Evolutionary conservation across 2,329 filamentous ascomycete genomes (phyloP).

Genomic region (Coniochaeta sp.): DNA sequence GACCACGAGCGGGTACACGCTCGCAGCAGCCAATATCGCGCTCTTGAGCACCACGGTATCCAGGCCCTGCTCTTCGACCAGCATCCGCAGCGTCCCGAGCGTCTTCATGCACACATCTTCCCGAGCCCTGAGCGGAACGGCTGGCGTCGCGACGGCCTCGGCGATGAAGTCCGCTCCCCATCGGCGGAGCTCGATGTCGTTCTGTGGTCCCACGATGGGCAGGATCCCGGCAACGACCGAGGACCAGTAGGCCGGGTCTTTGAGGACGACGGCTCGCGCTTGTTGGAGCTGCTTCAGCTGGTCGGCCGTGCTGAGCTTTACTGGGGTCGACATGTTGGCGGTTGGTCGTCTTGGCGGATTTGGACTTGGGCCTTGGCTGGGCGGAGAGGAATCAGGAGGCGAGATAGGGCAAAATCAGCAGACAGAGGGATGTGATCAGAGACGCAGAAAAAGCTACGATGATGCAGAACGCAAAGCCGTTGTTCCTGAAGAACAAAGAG

Average conservation of each 20-base stretch:
- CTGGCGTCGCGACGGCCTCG: slow-evolving; percentile 92
- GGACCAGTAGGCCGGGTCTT: slow-evolving; percentile 80
- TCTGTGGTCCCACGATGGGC: slow-evolving; percentile 74
- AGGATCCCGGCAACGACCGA: slow-evolving; percentile 88
- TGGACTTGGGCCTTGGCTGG: no score
- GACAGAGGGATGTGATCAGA: neutral
- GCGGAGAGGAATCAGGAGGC: neutral
- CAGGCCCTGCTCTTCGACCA: slow-evolving; percentile 64
- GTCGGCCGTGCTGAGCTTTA: slow-evolving; percentile 54
- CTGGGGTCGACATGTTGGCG: slow-evolving; percentile 39
- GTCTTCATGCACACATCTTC: slow-evolving; percentile 71
- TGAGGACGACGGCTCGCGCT: slow-evolving; percentile 82
- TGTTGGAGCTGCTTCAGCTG: slow-evolving; percentile 84
- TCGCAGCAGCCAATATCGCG: slow-evolving; percentile 81
- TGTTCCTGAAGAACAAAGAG: neutral
- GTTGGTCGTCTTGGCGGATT: neutral
- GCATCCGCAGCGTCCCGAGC: slow-evolving; percentile 65
- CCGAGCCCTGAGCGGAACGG: slow-evolving; percentile 70
- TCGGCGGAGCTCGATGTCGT: slow-evolving; percentile 75
- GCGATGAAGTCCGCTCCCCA: slow-evolving; percentile 96
- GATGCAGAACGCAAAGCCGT: neutral
- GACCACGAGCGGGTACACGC: slow-evolving; percentile 87
- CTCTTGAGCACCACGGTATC: slow-evolving; percentile 78
- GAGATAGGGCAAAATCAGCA: neutral
- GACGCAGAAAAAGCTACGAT: neutral